Conservation (phyloP, 1,139 yeast genomes). For the Yamadazyma membranifaciens region DNA sequence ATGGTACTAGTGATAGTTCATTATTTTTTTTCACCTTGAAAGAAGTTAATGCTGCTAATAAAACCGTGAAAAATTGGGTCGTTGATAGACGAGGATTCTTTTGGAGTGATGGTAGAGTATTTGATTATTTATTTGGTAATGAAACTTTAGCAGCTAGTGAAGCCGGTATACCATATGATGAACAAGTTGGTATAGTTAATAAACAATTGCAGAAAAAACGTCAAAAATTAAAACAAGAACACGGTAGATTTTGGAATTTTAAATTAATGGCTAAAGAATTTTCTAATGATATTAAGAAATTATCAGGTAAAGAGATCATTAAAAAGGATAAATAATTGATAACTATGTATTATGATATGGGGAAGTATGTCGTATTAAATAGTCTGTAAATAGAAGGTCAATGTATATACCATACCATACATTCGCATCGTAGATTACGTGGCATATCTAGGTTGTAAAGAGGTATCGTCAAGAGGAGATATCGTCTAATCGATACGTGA, state of each 20-base stretch:
- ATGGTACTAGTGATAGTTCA: conserved; percentile 76
- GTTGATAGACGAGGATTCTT: conserved; percentile 83
- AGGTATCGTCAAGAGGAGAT: too few relatives aligned
- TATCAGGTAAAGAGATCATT: conserved; percentile 14
- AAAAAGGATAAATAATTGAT: conserved; percentile 4
- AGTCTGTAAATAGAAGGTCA: background rate
- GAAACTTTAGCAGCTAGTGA: conserved; percentile 76
- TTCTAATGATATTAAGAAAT: conserved; percentile 28
- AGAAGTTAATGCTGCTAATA: conserved; percentile 44
- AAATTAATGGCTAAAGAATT: conserved; percentile 38
- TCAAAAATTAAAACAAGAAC: conserved; percentile 34
- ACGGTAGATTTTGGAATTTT: conserved; percentile 42
- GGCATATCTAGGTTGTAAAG: too few relatives aligned
- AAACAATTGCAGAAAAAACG: conserved; percentile 40
- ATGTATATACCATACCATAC: too few relatives aligned
- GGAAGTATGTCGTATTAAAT: too few relatives aligned
- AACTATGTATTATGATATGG: too few relatives aligned
- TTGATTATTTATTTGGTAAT: conserved; percentile 76
- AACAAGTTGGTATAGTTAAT: conserved; percentile 43
- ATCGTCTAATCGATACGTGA: too few relatives aligned
- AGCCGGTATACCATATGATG: conserved; percentile 70
- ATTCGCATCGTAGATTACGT: too few relatives aligned
- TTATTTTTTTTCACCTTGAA: conserved; percentile 72
- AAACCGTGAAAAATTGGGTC: conserved; percentile 60
- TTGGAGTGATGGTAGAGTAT: conserved; percentile 90